phyloP scores from a whole-genome alignment of 2,329 filamentous ascomycete genomes.

The Myriangium duriaei region DNA sequence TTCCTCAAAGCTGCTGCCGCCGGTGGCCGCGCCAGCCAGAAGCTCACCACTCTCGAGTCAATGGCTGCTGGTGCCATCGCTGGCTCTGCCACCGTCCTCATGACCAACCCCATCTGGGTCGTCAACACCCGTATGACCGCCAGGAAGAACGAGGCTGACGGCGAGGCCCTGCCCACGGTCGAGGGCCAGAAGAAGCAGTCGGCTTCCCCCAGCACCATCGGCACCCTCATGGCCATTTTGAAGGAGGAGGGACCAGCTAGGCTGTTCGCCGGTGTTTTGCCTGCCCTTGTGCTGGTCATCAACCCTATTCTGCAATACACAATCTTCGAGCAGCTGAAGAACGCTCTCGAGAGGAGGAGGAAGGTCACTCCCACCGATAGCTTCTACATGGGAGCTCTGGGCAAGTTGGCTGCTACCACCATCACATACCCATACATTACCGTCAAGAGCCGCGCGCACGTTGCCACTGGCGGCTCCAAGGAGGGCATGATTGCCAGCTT shows the following conservation, averaged over 20 bases:
- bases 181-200: slow-evolving; percentile 32
- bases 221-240: slow-evolving; percentile 68
- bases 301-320: slow-evolving; percentile 99
- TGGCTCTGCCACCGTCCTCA: slow-evolving; percentile 82
- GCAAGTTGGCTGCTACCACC: slow-evolving; percentile 85
- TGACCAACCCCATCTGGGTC: slow-evolving; percentile 99
- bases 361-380: slow-evolving; percentile 75
- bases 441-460: slow-evolving; percentile 95
- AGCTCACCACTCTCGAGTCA: slow-evolving; percentile 80
- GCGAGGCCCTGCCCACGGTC: slow-evolving; percentile 23
- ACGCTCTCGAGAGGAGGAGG: slow-evolving; percentile 62
- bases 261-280: slow-evolving; percentile 84
- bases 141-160: slow-evolving; percentile 48
- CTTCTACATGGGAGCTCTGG: slow-evolving; percentile 81
- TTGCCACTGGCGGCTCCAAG: slow-evolving; percentile 64
- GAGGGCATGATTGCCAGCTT: slow-evolving; percentile 71
- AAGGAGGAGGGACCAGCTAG: slow-evolving; percentile 71
- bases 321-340: slow-evolving; percentile 97
- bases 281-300: slow-evolving; percentile 85
- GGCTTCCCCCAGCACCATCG: slow-evolving; percentile 60
- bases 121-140: slow-evolving; percentile 98
- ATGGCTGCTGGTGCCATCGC: slow-evolving; percentile 94
- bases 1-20: slow-evolving; percentile 21
- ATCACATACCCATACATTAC: slow-evolving; percentile 99
- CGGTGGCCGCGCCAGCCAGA: slow-evolving; percentile 9